Evolutionary conservation across 495 filamentous ascomycete species (phyloP), one percentile per base, ranked within the genome.

Genomic region (Sordaria brevicollis): DNA sequence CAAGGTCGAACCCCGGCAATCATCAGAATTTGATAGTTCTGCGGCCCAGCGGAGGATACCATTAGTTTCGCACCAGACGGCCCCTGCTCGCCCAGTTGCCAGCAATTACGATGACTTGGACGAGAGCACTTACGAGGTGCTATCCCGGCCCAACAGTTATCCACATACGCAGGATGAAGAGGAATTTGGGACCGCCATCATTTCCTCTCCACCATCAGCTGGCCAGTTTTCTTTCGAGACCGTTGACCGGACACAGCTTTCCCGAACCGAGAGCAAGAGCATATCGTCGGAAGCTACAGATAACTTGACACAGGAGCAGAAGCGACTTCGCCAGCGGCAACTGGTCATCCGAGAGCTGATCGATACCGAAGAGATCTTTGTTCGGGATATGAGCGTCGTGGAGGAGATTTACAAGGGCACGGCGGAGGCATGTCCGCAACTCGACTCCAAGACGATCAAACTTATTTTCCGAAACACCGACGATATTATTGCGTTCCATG

Each of bases 331-430:
- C 25, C 83, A 93, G 72, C 89, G 95, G 17, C 86, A 89, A 37
- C 84, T 93, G 74, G 85, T 94, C 68, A 91, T 99, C 72, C 91
- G 93, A 72, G 95, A 99, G 78, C 83, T 99, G 25, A 86, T 97
- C 41, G 92, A 96, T 73, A 99, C 96, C 3, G 95, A 99, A 76
- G 87, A 90, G 35, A 87, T 88, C 17, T 98, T 94, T 78, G 86
- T 92, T 62, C 86, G 90, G 71, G 95, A 99, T 79, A 94, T 99
- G 92, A 96, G 91, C 74, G 92, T 99, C 41, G 89, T 96, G 6
- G 92, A 96, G 75, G 93, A 97, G 74, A 97, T 98, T 57, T 99
- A 97, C 83, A 96, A 94, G 79, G 92, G 91, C n/a, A 97, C 95
- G 0, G 93, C 92, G 0, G 90, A 91, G 71, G 89, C 92, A 19